Conservation (phyloP, 208 protist species). For the Acanthamoeba royreba region DNA sequence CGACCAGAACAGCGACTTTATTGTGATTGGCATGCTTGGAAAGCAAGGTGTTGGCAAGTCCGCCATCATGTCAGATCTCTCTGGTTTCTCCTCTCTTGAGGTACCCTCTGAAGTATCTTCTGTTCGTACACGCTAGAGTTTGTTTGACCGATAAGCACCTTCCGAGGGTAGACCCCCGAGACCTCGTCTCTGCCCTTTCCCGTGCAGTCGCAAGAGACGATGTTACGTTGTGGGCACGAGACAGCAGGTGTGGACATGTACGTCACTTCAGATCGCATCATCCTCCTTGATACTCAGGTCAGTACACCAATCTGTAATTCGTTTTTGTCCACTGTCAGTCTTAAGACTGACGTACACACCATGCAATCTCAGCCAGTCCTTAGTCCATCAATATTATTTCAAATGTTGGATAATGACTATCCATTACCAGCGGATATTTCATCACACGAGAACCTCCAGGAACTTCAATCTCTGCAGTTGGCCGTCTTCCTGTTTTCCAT, state of each 20-base stretch:
- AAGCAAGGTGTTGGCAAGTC: slow-evolving; percentile 4
- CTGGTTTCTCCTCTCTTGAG: neutral
- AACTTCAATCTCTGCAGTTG: neutral
- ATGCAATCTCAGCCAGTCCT: neutral
- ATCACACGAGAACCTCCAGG: neutral
- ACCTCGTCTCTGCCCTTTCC: neutral
- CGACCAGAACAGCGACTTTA: neutral
- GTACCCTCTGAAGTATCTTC: neutral
- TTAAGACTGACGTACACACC: no score
- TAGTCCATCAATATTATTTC: neutral
- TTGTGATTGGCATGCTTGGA: neutral
- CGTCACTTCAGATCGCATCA: neutral
- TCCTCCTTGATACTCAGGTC: neutral
- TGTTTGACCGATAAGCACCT: no score
- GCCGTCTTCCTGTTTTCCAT: neutral
- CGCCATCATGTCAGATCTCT: neutral
- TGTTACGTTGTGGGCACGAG: neutral
- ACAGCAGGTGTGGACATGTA: neutral
- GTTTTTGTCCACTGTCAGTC: no score
- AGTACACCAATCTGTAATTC: neutral
- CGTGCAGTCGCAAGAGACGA: neutral
- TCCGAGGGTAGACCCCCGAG: neutral
- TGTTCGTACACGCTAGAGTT: no score
- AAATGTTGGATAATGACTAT: slow-evolving; percentile 11
- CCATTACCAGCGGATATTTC: neutral